Conservation (phyloP, 495 filamentous ascomycete species). For the Delitschia confertaspora region DNA sequence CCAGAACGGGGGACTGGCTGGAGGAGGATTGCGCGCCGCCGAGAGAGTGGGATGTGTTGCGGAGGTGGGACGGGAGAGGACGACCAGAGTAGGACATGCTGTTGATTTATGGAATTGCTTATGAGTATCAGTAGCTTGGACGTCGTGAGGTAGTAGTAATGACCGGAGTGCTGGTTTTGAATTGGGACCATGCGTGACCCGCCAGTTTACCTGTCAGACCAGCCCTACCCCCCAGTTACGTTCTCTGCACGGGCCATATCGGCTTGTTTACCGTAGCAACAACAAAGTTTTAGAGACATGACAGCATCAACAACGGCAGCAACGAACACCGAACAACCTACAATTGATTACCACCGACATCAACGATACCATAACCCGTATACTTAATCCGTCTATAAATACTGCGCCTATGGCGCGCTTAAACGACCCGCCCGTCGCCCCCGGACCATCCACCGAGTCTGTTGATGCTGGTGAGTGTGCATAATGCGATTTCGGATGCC, state of each 20-base stretch:
- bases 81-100: constrained; percentile 52
- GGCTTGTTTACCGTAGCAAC: constrained; percentile 18
- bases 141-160: neutral
- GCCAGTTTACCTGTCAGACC: too few relatives aligned
- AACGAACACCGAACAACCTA: constrained; percentile 14
- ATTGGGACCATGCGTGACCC: too few relatives aligned
- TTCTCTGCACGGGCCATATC: too few relatives aligned
- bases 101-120: too few relatives aligned
- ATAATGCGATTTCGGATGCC: neutral
- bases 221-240: too few relatives aligned
- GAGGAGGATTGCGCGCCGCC: constrained; percentile 38
- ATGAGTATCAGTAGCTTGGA: neutral
- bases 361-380: neutral
- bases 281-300: neutral
- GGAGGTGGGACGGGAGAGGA: constrained; percentile 53
- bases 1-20: constrained; percentile 71
- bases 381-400: constrained; percentile 29
- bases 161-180: too few relatives aligned
- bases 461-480: constrained; percentile 64
- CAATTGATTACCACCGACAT: neutral
- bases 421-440: constrained; percentile 59
- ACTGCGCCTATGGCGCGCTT: constrained; percentile 68
- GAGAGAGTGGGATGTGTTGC: constrained; percentile 46
- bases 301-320: constrained; percentile 14
- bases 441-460: constrained; percentile 48